Evolutionary conservation across 78 protist species (phyloP), one percentile per base, ranked within the genome.

Genomic region (Tieghemostelium lacteum): DNA sequence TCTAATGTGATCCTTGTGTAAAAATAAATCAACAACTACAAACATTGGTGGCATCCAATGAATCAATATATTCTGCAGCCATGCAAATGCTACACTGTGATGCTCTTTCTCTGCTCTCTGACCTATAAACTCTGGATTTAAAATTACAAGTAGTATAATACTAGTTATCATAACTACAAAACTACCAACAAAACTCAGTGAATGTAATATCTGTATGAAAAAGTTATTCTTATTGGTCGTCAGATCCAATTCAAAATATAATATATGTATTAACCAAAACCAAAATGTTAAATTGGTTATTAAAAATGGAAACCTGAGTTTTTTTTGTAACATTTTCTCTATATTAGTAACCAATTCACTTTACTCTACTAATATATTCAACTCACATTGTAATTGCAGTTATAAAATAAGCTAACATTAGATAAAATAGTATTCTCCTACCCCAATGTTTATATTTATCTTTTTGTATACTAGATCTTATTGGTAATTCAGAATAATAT

Each of bases 371-470:
- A 26, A 14, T 54, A 52, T 36, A 8, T 28, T 36, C 36, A 26
- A 74, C 86, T 16, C 64, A 76, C 89, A 58, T 57, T 2, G 40
- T 54, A 33, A 66, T 83, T 7, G 89, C 89, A 1, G 89, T 58
- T 33, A 83, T 69, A 42, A 83, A 83, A 60, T 83, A 83, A 19
- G 80, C 77, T 31, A 83, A 57, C 26, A 34, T 39, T 69, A 83
- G 39, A 83, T 83, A 83, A 58, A 69, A 83, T 69, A 83, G 7
- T 58, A 69, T 40, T 54, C 64, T 49, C 69, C 89, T 83, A 54
- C 62, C 75, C 74, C 75, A 83, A 33, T 66, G 64, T 69, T 28
- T 83, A 31, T 69, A 83, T 83, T 83, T 83, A 72, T 83, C 89
- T 14, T 52, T 67, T 37, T 29, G 70, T 17, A 83, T n/a, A 12